Percentiles rank a stretch among this genome's conserved stretches.
These are phyloP conservation scores for Yamadazyma pseudoaaseri DNA, from an alignment of 1,139 yeast genomes.

Conservation along the genomic window DNA sequence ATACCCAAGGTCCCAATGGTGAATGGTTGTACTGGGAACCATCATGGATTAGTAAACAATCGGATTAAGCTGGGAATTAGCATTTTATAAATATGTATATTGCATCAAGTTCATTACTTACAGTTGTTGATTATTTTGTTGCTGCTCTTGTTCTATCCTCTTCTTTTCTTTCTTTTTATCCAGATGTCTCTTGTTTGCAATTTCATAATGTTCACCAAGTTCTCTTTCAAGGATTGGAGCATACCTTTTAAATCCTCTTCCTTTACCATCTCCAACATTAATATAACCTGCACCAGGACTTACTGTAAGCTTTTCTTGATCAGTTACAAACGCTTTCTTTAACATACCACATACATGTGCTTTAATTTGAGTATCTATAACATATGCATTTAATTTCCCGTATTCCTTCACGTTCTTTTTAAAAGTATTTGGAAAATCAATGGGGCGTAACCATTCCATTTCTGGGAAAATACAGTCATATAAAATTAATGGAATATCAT, in stretches of 20 bases:
- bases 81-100: no score
- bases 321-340: slow-evolving; percentile 19
- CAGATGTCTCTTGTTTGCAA: slow-evolving; percentile 63
- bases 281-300: slow-evolving; percentile 33
- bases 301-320: slow-evolving; percentile 17
- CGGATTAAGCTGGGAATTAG: neutral
- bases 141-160: slow-evolving; percentile 3
- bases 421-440: slow-evolving; percentile 17
- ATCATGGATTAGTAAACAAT: slow-evolving; percentile 24
- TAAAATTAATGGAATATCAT: slow-evolving; percentile 84
- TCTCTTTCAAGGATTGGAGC: slow-evolving; percentile 59
- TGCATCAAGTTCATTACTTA: neutral
- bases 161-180: slow-evolving; percentile 33
- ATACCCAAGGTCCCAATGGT: slow-evolving; percentile 46
- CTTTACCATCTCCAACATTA: slow-evolving; percentile 73
- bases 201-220: slow-evolving; percentile 60
- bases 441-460: slow-evolving; percentile 61
- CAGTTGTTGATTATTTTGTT: neutral
- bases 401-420: slow-evolving; percentile 26
- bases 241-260: slow-evolving; percentile 56
- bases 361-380: slow-evolving; percentile 36
- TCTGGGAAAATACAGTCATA: slow-evolving; percentile 80
- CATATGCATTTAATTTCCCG: slow-evolving; percentile 25
- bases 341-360: slow-evolving; percentile 33
- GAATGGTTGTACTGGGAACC: slow-evolving; percentile 68